Evolutionary conservation across 768 basidiomycete genomes (phyloP).

Genomic region (Phallus indusiatus): DNA sequence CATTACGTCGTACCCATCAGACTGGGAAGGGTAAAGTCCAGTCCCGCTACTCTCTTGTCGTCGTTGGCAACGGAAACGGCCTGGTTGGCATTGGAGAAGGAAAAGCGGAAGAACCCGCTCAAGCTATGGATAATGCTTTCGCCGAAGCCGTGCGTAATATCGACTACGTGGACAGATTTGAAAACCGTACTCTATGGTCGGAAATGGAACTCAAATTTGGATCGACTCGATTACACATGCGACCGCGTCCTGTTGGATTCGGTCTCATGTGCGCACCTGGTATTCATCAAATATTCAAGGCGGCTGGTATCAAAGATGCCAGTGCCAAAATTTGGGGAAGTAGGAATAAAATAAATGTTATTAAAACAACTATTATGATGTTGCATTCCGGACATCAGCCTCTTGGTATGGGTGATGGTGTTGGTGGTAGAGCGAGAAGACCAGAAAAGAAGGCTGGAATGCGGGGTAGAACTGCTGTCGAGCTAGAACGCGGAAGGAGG

Average conservation of each 20-base stretch:
- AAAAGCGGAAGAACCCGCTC: slow-evolving; percentile 50
- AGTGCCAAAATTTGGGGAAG: slow-evolving; percentile 95
- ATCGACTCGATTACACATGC: slow-evolving; percentile 66
- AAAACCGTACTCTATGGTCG: slow-evolving; percentile 91
- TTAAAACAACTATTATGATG: slow-evolving; percentile 77
- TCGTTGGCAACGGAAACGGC: slow-evolving; percentile 78
- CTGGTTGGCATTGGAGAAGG: slow-evolving; percentile 77
- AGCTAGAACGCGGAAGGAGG: slow-evolving; percentile 75
- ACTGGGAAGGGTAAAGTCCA: slow-evolving; percentile 89
- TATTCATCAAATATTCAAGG: slow-evolving; percentile 82
- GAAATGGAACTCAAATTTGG: slow-evolving; percentile 82
- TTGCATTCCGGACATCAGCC: slow-evolving; percentile 80
- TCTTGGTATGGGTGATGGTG: slow-evolving; percentile 70
- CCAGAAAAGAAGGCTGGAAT: slow-evolving; percentile 71
- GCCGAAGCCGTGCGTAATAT: slow-evolving; percentile 72
- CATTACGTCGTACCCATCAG: slow-evolving; percentile 69
- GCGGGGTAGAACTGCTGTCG: slow-evolving; percentile 56
- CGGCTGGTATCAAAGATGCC: slow-evolving; percentile 90
- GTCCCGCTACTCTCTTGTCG: slow-evolving; percentile 48
- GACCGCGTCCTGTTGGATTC: slow-evolving; percentile 83
- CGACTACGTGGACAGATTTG: slow-evolving; percentile 93
- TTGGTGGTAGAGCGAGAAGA: slow-evolving; percentile 63
- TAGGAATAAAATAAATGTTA: slow-evolving; percentile 73
- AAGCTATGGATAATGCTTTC: slow-evolving; percentile 51
- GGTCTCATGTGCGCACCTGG: slow-evolving; percentile 85